These are phyloP conservation scores for Hymenotorrendiella dingleyae DNA, from an alignment of 2,329 filamentous ascomycete species.

Conservation along the genomic window DNA sequence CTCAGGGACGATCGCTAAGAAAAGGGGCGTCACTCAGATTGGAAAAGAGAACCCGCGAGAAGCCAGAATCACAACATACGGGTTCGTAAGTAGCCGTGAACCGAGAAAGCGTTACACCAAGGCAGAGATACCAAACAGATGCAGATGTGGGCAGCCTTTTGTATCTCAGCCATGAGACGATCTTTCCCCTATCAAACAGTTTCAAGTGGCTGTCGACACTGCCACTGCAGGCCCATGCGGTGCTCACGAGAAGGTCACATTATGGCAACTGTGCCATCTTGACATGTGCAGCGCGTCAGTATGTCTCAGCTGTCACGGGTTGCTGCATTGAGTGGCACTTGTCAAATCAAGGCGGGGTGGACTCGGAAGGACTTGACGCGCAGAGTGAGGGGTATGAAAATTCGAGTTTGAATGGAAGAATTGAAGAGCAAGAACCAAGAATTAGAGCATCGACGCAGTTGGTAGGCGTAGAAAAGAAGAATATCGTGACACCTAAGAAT, in stretches of 20 bases:
- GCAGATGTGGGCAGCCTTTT: slow-evolving; percentile 1
- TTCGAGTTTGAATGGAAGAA: background rate
- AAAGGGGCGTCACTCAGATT: too few species aligned
- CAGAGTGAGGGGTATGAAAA: background rate
- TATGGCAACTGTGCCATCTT: slow-evolving; percentile 1
- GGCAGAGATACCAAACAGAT: background rate
- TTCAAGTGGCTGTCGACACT: background rate
- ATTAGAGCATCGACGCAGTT: too few species aligned
- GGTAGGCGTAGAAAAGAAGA: background rate
- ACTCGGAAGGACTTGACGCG: background rate
- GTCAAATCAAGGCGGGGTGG: background rate
- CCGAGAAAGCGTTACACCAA: slow-evolving; percentile 2
- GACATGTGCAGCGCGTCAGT: slow-evolving; percentile 1
- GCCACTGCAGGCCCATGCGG: slow-evolving; percentile 8
- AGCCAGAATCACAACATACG: slow-evolving; percentile 5
- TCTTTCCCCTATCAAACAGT: slow-evolving; percentile 4
- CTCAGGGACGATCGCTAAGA: too few species aligned
- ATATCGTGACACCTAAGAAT: background rate
- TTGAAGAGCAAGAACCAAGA: background rate
- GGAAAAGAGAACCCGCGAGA: too few species aligned
- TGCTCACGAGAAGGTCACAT: slow-evolving; percentile 10
- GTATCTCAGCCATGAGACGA: background rate
- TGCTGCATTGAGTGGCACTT: slow-evolving; percentile 3
- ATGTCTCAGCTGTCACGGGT: slow-evolving; percentile 8
- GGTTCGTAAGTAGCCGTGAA: background rate